Evolutionary conservation across 371 early-diverging fungal genomes (phyloP).

Genomic region (Sporodiniella umbellata): DNA sequence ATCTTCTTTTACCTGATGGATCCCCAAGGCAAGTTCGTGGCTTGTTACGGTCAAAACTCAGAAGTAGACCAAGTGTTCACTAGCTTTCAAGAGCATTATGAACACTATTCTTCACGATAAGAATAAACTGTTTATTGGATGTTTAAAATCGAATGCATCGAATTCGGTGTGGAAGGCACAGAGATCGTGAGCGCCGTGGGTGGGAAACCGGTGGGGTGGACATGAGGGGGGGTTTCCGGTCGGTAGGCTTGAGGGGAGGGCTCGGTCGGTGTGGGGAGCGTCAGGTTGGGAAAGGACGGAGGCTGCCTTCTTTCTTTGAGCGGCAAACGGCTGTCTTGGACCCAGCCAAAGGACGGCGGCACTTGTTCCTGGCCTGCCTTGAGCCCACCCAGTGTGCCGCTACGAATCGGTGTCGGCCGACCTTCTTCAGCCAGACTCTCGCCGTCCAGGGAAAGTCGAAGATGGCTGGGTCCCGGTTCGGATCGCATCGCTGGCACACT

Average conservation of each 20-base stretch:
- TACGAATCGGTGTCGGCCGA: constrained; percentile 10
- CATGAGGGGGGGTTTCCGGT: constrained; percentile 24
- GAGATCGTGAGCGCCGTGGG: constrained; percentile 29
- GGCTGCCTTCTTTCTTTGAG: constrained; percentile 20
- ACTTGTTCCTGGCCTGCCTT: no score
- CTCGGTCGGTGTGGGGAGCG: constrained; percentile 15
- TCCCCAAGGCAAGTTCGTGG: constrained; percentile 88
- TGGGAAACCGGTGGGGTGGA: no score
- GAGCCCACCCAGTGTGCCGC: constrained; percentile 17
- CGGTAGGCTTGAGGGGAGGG: constrained; percentile 13
- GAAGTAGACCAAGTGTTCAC: constrained; percentile 56
- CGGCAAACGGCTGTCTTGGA: constrained; percentile 2
- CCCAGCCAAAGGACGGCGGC: no score
- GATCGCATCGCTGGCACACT: constrained; percentile 5
- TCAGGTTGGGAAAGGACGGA: constrained; percentile 6
- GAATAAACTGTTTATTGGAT: neutral
- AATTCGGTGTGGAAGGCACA: constrained; percentile 41
- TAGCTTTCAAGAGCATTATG: constrained; percentile 59
- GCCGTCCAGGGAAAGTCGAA: constrained; percentile 35
- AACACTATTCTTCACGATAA: constrained; percentile 24
- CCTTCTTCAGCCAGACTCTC: constrained; percentile 22
- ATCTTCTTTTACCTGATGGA: constrained; percentile 97
- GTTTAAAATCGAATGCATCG: constrained; percentile 20
- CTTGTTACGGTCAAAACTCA: constrained; percentile 83
- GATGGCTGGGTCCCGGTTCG: no score